A percentile compares a stretch with the other conserved stretches of the same genome.
These are phyloP conservation scores for Fusarium humuli DNA, from an alignment of 2,329 filamentous ascomycete species.

Conservation along the genomic window DNA sequence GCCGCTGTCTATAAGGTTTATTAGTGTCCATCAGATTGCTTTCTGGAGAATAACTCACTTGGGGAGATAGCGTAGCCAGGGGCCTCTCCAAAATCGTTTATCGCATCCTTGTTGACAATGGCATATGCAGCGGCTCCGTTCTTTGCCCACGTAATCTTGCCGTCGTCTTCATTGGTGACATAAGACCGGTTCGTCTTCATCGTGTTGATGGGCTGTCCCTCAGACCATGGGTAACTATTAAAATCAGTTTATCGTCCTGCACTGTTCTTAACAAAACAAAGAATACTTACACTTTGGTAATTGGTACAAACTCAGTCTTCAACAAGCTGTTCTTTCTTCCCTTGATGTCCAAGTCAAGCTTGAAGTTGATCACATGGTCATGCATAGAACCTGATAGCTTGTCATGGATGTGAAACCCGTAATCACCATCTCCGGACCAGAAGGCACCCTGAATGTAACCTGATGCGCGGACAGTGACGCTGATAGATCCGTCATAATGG, in stretches of 20 bases:
- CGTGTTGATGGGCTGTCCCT: conserved; percentile 59
- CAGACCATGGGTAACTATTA: conserved; percentile 58
- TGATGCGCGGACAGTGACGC: conserved; percentile 63
- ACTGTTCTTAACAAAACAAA: accelerated
- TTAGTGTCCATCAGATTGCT: not conserved
- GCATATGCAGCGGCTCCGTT: conserved; percentile 61
- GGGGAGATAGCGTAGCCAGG: conserved; percentile 55
- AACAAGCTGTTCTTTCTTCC: conserved; percentile 60
- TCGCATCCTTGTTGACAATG: conserved; percentile 62
- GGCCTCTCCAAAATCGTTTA: conserved; percentile 63
- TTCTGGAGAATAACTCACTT: not conserved
- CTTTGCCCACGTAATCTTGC: conserved; percentile 60
- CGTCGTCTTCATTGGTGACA: conserved; percentile 57
- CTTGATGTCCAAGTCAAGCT: conserved; percentile 64
- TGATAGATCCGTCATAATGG: conserved; percentile 62
- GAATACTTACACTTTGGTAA: conserved; percentile 7
- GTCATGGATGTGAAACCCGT: conserved; percentile 64
- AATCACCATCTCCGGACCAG: conserved; percentile 59
- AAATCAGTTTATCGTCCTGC: not conserved
- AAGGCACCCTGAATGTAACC: conserved; percentile 66
- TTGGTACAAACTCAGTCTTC: conserved; percentile 49
- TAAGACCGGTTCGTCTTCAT: conserved; percentile 61
- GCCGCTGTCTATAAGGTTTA: conserved; percentile 8
- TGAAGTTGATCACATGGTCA: conserved; percentile 67
- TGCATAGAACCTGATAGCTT: conserved; percentile 63